Base-by-base conservation (phyloP, 2,329 filamentous ascomycete genomes). In the Aureobasidium musti region DNA sequence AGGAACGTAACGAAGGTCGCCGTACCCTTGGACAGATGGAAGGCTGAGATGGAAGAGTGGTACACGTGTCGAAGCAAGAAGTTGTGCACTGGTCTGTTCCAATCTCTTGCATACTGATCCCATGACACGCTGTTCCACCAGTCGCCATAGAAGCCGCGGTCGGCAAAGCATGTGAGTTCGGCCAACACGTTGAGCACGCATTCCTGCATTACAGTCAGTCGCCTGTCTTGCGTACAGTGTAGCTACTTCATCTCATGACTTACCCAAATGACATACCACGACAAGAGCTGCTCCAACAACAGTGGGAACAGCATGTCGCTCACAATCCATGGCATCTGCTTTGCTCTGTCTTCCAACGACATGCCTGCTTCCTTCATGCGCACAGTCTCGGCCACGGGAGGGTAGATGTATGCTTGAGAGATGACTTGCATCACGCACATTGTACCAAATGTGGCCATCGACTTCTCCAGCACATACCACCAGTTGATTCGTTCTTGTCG, bases 261-360 rank as follows among this genome's bases (percentile, higher is more conserved):
- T 75, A 89, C 87, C 91, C 91, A 94, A 70, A 93, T 92, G 33
- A 94, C 83, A 75, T 92, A 93, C 88, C 90, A 94, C 0, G 86
- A 83, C 67, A 91, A 83, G 63, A 93, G 77, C 69, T 92, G 91
- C 74, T 93, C 90, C 77, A 92, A 86, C 78, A 93, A 86, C 69
- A 94, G 88, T 0, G 90, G 91, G 68, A 93, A 92, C 10, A 92
- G 82, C 68, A 94, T 82, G 71, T 93, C 90, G 67, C 83, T 84
- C n/a, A 92, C 78, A 65, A 93, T 84, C 84, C 88, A 91, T 0
- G 91, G 90, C 67, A 92, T 92, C 67, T 87, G 84, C 67, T 78
- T 79, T 72, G 91, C 85, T 54, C 90, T 83, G 68, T 86, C 80
- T 3, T 79, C 76, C 7, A 91, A 79, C 0, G 87, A 80, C 75